A percentile compares a stretch with the other conserved stretches of the same genome.
Evolutionary conservation across 1,284 basidiomycete species (phyloP).

Genomic region (Leucoagaricus sp.): DNA sequence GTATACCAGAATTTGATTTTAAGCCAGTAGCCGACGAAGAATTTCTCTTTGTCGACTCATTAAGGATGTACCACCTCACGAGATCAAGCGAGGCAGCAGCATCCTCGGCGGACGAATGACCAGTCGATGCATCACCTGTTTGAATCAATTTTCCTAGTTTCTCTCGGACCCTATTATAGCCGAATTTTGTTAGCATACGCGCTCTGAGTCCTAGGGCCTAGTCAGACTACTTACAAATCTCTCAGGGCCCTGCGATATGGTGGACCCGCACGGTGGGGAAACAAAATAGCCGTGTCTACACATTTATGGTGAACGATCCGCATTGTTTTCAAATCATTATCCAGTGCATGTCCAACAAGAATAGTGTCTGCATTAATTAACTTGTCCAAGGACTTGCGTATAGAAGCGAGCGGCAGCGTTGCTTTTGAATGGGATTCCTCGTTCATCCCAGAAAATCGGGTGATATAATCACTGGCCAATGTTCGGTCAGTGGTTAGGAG

Average conservation of each 20-base stretch:
- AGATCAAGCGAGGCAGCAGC: slow-evolving; percentile 84
- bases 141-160: slow-evolving; percentile 80
- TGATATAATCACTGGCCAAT: slow-evolving; percentile 77
- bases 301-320: slow-evolving; percentile 81
- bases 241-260: slow-evolving; percentile 80
- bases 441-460: slow-evolving; percentile 87
- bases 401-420: slow-evolving; percentile 60
- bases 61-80: slow-evolving; percentile 71
- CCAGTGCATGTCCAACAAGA: slow-evolving; percentile 82
- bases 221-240: slow-evolving; percentile 69
- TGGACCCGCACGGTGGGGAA: slow-evolving; percentile 77
- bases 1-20: neutral
- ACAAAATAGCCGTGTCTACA: slow-evolving; percentile 83
- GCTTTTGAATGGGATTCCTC: slow-evolving; percentile 61
- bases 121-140: slow-evolving; percentile 65
- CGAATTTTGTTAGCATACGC: neutral
- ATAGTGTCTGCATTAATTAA: slow-evolving; percentile 80
- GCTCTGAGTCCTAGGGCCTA: too few relatives aligned
- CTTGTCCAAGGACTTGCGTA: slow-evolving; percentile 66
- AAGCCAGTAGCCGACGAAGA: neutral
- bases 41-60: slow-evolving; percentile 30
- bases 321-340: slow-evolving; percentile 89
- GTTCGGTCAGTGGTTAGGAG: slow-evolving; percentile 15
- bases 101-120: slow-evolving; percentile 87
- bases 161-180: slow-evolving; percentile 62